Evolutionary conservation across 805 yeast genomes (phyloP), one percentile per base, ranked within the genome.

Genomic region (Yarrowia keelungensis): DNA sequence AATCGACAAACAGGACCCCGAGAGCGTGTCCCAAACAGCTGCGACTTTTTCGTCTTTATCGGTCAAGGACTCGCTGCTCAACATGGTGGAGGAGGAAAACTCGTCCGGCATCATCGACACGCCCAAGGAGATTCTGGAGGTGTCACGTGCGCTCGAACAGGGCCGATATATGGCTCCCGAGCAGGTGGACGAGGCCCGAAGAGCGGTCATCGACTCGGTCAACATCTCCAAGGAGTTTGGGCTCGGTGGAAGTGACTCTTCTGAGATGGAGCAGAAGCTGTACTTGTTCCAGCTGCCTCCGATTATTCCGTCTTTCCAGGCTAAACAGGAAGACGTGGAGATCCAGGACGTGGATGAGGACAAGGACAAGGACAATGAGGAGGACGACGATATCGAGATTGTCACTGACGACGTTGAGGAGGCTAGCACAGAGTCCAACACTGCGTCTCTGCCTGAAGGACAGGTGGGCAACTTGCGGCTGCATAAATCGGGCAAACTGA

Each of bases 401-500:
- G 54, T 56, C 32, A 70, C 59, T 11, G 41, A 41, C 12, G 64
- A 58, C 12, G 15, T 41, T 8, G n/a, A 19, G 3, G 68, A 47
- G 26, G 9, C 53, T 12, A 5, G 32, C 5, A 32, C 38, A 39
- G 32, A 26, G 2, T 16, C 4, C 10, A 26, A 5, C 15, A 16
- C 39, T 5, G 5, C 26, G 5, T 51, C 58, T 2, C 59, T 58
- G n/a, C 74, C 73, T 0, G 78, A 79, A 47, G 97, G 97, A 1
- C 81, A 81, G 68, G 82, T 92, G 46, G 98, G 98, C 7, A 82
- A 84, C 10, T 75, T 94, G 42, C 85, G 94, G 68, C 81, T 88
- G 56, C 97, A 93, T 76, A 85, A 88, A 74, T 91, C 97, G 1
- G 98, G 98, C 3, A 90, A 85, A 75, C 77, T 92, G 22, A 83